These are phyloP conservation scores for Kuraishia molischiana DNA, from an alignment of 805 yeast species.

Conservation along the genomic window DNA sequence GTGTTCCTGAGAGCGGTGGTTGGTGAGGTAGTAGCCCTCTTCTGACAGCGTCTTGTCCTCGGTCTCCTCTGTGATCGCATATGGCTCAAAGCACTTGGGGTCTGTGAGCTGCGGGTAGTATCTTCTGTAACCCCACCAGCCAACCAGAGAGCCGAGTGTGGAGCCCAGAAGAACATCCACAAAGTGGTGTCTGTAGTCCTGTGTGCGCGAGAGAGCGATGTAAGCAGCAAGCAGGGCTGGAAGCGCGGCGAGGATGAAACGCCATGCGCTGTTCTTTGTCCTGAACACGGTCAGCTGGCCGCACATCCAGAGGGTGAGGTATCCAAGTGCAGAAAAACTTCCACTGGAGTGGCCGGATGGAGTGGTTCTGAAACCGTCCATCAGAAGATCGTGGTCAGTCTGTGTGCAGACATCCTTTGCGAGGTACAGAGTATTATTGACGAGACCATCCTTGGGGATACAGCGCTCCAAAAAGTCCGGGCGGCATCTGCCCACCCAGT, in stretches of 20 bases:
- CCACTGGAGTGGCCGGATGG: conserved; percentile 77
- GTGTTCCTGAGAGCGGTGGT: not conserved
- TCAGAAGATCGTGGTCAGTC: conserved; percentile 26
- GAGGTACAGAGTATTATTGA: conserved; percentile 40
- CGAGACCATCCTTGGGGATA: conserved; percentile 51
- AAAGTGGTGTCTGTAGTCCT: conserved; percentile 91
- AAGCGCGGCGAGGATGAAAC: conserved; percentile 38
- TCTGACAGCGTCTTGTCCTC: not conserved
- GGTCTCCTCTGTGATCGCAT: conserved; percentile 11
- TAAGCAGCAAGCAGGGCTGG: conserved; percentile 62
- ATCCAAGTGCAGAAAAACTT: conserved; percentile 61
- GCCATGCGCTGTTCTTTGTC: conserved; percentile 48
- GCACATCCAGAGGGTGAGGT: conserved; percentile 50
- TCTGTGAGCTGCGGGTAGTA: conserved; percentile 33
- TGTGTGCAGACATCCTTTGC: conserved; percentile 65
- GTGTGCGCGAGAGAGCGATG: conserved; percentile 79
- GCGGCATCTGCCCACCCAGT: conserved; percentile 81
- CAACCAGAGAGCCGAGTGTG: conserved; percentile 50
- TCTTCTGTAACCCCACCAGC: conserved; percentile 46
- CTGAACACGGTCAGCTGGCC: conserved; percentile 46
- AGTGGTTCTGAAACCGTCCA: conserved; percentile 74
- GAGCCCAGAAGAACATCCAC: conserved; percentile 75
- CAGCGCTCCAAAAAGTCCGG: conserved; percentile 92
- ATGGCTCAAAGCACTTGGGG: conserved; percentile 29
- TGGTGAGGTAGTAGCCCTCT: not conserved